Base-by-base conservation (phyloP, 2,329 filamentous ascomycete species). In the Cryphonectria radicalis region DNA sequence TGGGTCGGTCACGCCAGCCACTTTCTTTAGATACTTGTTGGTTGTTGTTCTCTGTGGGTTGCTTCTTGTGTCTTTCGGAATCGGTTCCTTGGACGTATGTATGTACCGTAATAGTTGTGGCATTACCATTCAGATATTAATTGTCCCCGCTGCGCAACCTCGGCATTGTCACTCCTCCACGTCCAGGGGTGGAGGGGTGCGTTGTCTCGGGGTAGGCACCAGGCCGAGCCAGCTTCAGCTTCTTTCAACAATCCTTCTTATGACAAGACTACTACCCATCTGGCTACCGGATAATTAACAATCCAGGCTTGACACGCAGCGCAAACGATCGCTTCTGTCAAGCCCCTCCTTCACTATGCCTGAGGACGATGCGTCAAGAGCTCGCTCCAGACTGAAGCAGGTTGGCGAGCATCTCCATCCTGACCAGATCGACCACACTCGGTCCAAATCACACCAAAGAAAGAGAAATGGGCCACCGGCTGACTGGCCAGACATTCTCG, bases 401-500 rank as follows among this genome's bases (percentile, higher is more conserved):
- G 80, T 88, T 66, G 82, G 81, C 32, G 80, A 81, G 3, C 83
- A 87, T 74, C 77, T 86, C 69, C 73, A 77, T 40, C 53, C 75
- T 35, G 63, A 35, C 19, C 35, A 37, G 19, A 50, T 7, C 11
- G 14, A 57, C 5, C 37, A n/a, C 43, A 55, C 32, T 37, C 32
- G 10, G 19, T 53, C 46, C 25, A 65, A 17, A 10, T n/a, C 28
- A 59, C 65, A 77, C 57, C 77, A 78, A 71, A 77, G 78, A 74
- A 78, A 79, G 37, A 77, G 80, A 50, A 77, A 80, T 50, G 81
- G 82, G 11, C 82, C 89, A 0, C 89, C 89, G 37, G 83, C 87
- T 66, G 88, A 91, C 77, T 89, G 90, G 78, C 87, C 86, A 46
- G 89, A 91, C 74, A 84, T 91, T 22, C 84, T 90, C 0, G 80